phyloP scores from a whole-genome alignment of 345 rosid species.

The Kernera saxatilis region DNA sequence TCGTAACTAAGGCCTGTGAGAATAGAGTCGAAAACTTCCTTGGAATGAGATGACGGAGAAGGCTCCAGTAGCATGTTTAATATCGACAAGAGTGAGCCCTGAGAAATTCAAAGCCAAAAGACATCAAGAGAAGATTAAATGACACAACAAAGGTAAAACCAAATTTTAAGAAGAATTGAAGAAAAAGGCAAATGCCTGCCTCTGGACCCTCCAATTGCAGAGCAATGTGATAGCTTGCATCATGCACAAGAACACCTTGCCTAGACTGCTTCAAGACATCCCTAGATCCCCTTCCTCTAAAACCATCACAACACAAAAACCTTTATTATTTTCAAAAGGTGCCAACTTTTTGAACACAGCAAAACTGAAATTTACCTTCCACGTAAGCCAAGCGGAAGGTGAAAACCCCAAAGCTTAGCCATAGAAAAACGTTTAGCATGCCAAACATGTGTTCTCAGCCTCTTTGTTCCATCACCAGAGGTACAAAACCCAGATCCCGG shows the following conservation, averaged over 20 bases:
- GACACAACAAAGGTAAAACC: neutral
- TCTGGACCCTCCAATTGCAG: slow-evolving; percentile 72
- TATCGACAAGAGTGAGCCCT: slow-evolving; percentile 59
- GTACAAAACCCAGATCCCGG: slow-evolving; percentile 50
- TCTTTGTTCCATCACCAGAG: slow-evolving; percentile 83
- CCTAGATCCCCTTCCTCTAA: slow-evolving; percentile 86
- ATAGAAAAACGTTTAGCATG: slow-evolving; percentile 82
- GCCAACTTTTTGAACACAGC: neutral
- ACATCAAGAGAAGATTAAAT: neutral
- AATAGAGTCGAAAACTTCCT: slow-evolving; percentile 39
- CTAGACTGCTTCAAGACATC: slow-evolving; percentile 68
- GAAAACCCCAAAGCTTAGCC: slow-evolving; percentile 78
- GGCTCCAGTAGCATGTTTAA: slow-evolving; percentile 54
- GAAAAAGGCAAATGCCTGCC: slow-evolving; percentile 42
- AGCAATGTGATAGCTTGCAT: slow-evolving; percentile 61
- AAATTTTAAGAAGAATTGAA: neutral
- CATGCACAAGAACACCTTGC: slow-evolving; percentile 66
- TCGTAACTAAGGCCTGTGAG: slow-evolving; percentile 55
- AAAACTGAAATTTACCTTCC: slow-evolving; percentile 50
- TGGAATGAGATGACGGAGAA: slow-evolving; percentile 40
- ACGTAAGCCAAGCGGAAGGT: slow-evolving; percentile 83
- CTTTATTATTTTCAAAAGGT: neutral
- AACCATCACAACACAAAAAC: slow-evolving; percentile 24
- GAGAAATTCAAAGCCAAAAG: slow-evolving; percentile 6
- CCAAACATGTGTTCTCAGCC: slow-evolving; percentile 92